Evolutionary conservation across 495 filamentous ascomycete species (phyloP), one percentile per base, ranked within the genome.

Genomic region (Wilcoxina mikolae): DNA sequence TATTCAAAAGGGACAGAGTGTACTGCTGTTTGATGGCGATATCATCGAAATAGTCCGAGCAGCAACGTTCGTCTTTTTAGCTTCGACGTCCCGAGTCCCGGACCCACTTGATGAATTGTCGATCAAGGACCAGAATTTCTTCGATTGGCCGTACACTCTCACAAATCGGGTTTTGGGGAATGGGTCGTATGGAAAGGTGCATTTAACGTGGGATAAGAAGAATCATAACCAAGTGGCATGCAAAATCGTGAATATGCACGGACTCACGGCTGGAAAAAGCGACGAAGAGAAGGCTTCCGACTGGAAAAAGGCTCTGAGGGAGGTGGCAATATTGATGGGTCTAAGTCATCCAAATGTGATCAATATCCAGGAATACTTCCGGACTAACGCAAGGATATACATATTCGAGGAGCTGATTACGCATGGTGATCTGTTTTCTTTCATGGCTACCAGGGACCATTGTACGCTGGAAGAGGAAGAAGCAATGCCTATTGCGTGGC

Each of bases 341-440:
- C 51, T 75, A 23, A 67, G 55, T 31, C 70, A 73, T 60, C 73
- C 73, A 7, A 75, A 75, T 58, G 72, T 75, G 31, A 67, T 75
- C 54, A 59, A 43, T 4, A 59, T 76, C 20, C 61, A 71, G 43
- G 71, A 71, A 51, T 68, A 72, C 2, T 67, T 72, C 55, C 67
- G 55, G 51, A 69, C 64, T 28, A 48, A 54, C 7, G 57, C 67
- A 31, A 68, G 56, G 41, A 62, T 73, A 39, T 79, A 76, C 43
- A 71, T 80, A 45, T 74, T 79, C 53, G 67, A 75, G 56, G 77
- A 80, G 9, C 67, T 78, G 18, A 59, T 82, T 20, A 75, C 80
- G 3, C 77, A 71, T 0, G 81, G 81, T 23, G 81, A 85, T 65
- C 69, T 85, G 2, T 77, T 77, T 60, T 81, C 80, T 1, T 81